Evolutionary conservation across 116 monocot species (phyloP), one percentile per base, ranked within the genome.

Genomic region (Zostera marina): DNA sequence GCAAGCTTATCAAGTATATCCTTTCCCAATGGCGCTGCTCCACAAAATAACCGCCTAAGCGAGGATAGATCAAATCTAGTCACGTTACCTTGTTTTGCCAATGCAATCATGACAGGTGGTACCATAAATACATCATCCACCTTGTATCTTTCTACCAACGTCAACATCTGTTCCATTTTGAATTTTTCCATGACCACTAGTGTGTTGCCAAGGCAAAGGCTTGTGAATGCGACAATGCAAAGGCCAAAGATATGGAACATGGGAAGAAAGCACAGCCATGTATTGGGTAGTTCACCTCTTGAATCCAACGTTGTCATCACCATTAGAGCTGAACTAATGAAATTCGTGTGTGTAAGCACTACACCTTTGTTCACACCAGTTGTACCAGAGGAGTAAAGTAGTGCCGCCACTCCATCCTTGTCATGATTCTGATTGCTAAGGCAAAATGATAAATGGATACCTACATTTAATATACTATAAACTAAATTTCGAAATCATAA

Each of bases 311-410:
- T 72, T 23, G 7, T 25, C 9, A 53, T 45, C 56, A 62, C 41
- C 69, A 78, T 72, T 16, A 74, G 0, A 8, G 69, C 56, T 0
- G 64, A 20, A 16, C 48, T 47, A 17, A 84, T 76, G 64, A 83
- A 67, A 66, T 84, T 90, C 12, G 76, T 59, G 42, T 84, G 89
- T 8, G 84, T 84, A 43, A 78, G 54, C 24, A 74, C 60, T 20
- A 90, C 89, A 11, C 89, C 84, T 54, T 90, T 90, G 72, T 63
- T 81, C 13, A 59, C 56, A 9, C 89, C 89, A 3, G 89, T 84
- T 1, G 89, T 90, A 8, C 89, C 89, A 10, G 89, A 84, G 11
- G 89, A 90, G 74, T 90, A 90, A 9, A 84, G 71, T 13, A 90
- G 44, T 14, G 72, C 74, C 17, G 73, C 84, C 12, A 70, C 51